Conservation (phyloP, 306 rosid genomes). For the Crataegus laevigata region DNA sequence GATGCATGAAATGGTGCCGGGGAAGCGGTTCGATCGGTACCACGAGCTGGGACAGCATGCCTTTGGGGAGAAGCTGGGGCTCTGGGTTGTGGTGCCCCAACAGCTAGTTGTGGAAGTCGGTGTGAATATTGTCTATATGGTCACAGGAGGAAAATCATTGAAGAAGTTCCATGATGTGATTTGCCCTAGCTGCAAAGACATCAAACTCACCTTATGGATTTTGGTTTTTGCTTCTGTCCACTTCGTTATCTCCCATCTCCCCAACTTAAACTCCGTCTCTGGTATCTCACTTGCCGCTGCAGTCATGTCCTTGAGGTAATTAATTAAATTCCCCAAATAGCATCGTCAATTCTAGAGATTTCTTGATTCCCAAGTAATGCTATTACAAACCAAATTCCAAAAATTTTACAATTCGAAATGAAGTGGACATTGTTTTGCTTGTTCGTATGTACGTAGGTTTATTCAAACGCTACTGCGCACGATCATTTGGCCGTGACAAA, state of each 20-base stretch:
- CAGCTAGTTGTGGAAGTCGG: conserved; percentile 68
- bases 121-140: conserved; percentile 62
- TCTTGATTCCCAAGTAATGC: background rate
- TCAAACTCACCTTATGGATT: conserved; percentile 46
- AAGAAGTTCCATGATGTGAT: conserved; percentile 46
- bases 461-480: background rate
- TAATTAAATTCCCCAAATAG: background rate
- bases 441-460: background rate
- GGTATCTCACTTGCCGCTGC: conserved; percentile 64
- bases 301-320: conserved; percentile 61
- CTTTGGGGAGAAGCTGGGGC: conserved; percentile 69
- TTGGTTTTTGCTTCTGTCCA: conserved; percentile 49
- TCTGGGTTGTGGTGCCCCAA: conserved; percentile 67
- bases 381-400: background rate
- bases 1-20: conserved; percentile 94
- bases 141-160: conserved; percentile 63
- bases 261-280: conserved; percentile 71
- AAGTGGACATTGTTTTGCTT: background rate
- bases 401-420: background rate
- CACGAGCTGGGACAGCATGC: conserved; percentile 84
- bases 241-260: conserved; percentile 56
- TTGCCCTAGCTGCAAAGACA: conserved; percentile 31
- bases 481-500: background rate
- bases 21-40: conserved; percentile 68
- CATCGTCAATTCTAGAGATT: background rate